phyloP scores from a whole-genome alignment of 768 basidiomycete genomes.

The Leccinum broughii region DNA sequence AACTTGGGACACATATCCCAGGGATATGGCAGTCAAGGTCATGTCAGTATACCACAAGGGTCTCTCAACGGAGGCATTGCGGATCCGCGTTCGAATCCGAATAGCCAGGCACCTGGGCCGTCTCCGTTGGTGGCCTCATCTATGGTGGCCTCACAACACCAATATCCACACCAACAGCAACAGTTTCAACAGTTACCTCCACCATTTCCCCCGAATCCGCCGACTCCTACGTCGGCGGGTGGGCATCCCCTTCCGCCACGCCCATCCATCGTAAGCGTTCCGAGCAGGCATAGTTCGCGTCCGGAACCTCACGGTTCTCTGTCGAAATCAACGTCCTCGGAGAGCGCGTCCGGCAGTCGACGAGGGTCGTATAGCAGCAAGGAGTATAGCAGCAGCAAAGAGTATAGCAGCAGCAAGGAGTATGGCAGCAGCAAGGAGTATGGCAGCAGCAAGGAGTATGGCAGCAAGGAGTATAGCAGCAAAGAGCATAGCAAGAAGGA shows the following conservation, averaged over 20 bases:
- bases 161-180: neutral
- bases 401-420: neutral
- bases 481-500: slow-evolving; percentile 1
- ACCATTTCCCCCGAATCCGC: neutral
- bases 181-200: neutral
- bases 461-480: neutral
- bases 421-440: neutral
- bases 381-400: neutral
- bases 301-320: slow-evolving; percentile 20
- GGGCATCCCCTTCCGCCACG: slow-evolving; percentile 22
- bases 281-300: slow-evolving; percentile 12
- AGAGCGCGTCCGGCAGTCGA: slow-evolving; percentile 12
- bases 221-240: neutral
- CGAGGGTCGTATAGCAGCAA: slow-evolving; percentile 17
- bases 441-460: neutral
- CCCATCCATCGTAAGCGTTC: slow-evolving; percentile 1
- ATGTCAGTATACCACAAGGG: slow-evolving; percentile 6
- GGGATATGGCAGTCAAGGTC: slow-evolving; percentile 8
- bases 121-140: slow-evolving; percentile 2
- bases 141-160: slow-evolving; percentile 1
- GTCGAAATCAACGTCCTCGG: slow-evolving; percentile 20
- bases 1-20: neutral
- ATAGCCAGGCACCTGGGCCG: neutral
- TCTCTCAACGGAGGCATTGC: neutral
- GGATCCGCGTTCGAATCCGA: neutral